Conservation (phyloP, 2,329 filamentous ascomycete species). For the Paracamarosporium sp. region DNA sequence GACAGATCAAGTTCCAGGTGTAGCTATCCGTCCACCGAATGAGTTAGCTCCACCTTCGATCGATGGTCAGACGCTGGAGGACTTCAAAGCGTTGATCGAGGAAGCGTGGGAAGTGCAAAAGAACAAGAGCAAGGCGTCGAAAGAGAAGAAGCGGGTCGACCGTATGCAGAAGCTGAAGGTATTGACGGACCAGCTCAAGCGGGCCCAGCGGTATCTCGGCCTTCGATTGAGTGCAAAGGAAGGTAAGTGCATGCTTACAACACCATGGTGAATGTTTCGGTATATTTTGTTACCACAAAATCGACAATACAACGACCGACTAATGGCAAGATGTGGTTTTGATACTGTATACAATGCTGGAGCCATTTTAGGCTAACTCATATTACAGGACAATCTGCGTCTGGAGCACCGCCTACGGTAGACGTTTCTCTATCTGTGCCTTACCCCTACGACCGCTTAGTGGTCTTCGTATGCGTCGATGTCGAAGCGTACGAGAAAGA, state of each 20-base stretch:
- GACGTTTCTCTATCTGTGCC: slow-evolving; percentile 26
- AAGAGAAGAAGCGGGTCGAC: slow-evolving; percentile 59
- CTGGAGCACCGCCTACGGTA: slow-evolving; percentile 16
- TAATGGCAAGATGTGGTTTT: too few relatives aligned
- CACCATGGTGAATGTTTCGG: too few relatives aligned
- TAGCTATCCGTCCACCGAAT: slow-evolving; percentile 16
- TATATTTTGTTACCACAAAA: too few relatives aligned
- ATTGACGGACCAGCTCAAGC: slow-evolving; percentile 64
- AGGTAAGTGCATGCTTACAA: slow-evolving; percentile 14
- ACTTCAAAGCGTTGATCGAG: slow-evolving; percentile 64
- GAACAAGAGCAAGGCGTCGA: slow-evolving; percentile 56
- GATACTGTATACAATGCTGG: too few relatives aligned
- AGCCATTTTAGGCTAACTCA: not conserved
- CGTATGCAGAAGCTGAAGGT: slow-evolving; percentile 58
- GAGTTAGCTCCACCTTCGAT: slow-evolving; percentile 31
- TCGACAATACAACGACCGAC: too few relatives aligned
- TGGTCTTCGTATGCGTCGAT: slow-evolving; percentile 79
- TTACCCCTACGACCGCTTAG: slow-evolving; percentile 52
- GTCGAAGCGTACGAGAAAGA: slow-evolving; percentile 79
- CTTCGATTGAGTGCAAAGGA: slow-evolving; percentile 55
- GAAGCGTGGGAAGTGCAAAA: slow-evolving; percentile 58
- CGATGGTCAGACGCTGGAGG: slow-evolving; percentile 48
- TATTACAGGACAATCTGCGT: not conserved
- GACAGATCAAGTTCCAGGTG: slow-evolving; percentile 26
- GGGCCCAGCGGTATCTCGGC: slow-evolving; percentile 74